phyloP scores from a whole-genome alignment of 108 stramenopile genomes.

The Pseudonitzschia multistriata region DNA sequence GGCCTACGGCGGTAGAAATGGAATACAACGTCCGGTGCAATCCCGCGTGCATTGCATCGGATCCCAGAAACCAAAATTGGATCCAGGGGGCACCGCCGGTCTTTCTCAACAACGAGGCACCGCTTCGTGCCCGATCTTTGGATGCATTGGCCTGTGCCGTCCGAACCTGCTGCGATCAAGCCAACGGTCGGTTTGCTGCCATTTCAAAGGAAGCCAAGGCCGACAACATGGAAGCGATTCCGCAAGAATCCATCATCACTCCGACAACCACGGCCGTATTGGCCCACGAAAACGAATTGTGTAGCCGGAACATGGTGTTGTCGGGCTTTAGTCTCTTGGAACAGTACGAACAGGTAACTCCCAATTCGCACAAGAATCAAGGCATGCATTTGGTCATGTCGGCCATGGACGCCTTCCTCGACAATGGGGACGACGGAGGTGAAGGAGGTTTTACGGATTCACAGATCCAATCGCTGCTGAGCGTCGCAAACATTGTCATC shows the following conservation, averaged over 20 bases:
- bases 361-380: conserved; percentile 54
- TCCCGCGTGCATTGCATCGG: conserved; percentile 47
- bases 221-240: conserved; percentile 35
- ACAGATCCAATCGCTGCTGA: conserved; percentile 75
- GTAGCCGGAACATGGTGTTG: conserved; percentile 82
- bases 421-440: conserved; percentile 65
- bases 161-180: conserved; percentile 85
- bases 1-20: conserved; percentile 31
- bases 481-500: conserved; percentile 78
- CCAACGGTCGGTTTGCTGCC: conserved; percentile 65
- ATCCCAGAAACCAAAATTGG: conserved; percentile 85
- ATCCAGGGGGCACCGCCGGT: conserved; percentile 86
- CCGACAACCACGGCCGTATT: conserved; percentile 64
- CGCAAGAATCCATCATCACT: conserved; percentile 41
- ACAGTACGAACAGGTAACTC: conserved; percentile 54
- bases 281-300: conserved; percentile 78
- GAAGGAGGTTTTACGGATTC: conserved; percentile 73
- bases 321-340: conserved; percentile 75
- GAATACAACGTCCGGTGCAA: conserved; percentile 52
- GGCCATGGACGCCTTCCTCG: conserved; percentile 84
- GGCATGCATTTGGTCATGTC: conserved; percentile 73
- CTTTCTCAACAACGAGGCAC: conserved; percentile 87
- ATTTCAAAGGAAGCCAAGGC: conserved; percentile 54
- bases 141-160: conserved; percentile 86
- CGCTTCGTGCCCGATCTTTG: conserved; percentile 63